These are phyloP conservation scores for Fusarium sp. DNA, from an alignment of 2,329 filamentous ascomycete species.

Conservation along the genomic window DNA sequence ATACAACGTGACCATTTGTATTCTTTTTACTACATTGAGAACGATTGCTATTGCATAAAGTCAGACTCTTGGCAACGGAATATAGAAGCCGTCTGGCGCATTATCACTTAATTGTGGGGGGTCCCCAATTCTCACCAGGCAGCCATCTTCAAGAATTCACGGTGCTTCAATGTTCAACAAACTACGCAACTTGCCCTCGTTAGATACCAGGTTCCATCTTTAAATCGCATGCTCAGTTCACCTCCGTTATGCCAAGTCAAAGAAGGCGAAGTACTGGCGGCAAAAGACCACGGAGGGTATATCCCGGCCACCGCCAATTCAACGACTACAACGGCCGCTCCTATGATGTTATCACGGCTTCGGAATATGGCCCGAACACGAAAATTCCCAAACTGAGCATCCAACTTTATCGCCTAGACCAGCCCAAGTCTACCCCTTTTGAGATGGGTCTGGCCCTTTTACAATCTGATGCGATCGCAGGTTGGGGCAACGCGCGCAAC, in stretches of 20 bases:
- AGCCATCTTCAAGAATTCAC: background rate
- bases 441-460: conserved; percentile 10
- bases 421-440: background rate
- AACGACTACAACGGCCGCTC: conserved; percentile 50
- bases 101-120: background rate
- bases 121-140: background rate
- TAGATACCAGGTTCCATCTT: background rate
- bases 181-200: background rate
- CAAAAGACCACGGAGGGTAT: background rate
- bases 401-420: conserved; percentile 32
- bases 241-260: background rate
- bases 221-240: background rate
- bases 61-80: background rate
- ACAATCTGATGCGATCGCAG: background rate
- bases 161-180: background rate
- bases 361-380: background rate
- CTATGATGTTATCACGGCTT: background rate
- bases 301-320: conserved; percentile 40
- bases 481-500: conserved; percentile 6
- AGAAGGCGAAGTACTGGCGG: background rate
- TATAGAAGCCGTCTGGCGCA: background rate
- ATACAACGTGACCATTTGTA: background rate
- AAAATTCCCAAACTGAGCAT: conserved; percentile 29
- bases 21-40: fast-evolving
- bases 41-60: background rate